Evolutionary conservation across 306 rosid species (phyloP).

Genomic region (Malus sieversii): DNA sequence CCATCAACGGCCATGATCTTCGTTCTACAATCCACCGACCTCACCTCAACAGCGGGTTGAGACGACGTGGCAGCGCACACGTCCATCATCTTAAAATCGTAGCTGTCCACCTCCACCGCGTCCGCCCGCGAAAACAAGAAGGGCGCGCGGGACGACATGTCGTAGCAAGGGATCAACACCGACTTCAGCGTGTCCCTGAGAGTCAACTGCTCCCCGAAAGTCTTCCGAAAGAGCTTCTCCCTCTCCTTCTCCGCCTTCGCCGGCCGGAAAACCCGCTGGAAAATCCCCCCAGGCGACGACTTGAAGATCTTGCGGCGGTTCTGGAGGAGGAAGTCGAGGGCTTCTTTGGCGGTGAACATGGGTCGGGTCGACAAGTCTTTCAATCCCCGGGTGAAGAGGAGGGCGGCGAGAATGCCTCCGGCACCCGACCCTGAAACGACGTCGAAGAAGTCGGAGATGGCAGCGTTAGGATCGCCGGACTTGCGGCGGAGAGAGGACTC

Average conservation of each 20-base stretch:
- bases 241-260: slow-evolving; percentile 26
- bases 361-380: slow-evolving; percentile 39
- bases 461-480: slow-evolving; percentile 50
- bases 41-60: slow-evolving; percentile 30
- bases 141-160: slow-evolving; percentile 77
- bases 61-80: slow-evolving; percentile 73
- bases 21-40: slow-evolving; percentile 61
- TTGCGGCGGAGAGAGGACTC: slow-evolving; percentile 53
- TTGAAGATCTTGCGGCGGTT: slow-evolving; percentile 47
- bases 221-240: slow-evolving; percentile 52
- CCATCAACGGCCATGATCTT: slow-evolving; percentile 77
- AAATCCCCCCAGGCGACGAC: slow-evolving; percentile 22
- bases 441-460: slow-evolving; percentile 58
- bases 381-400: slow-evolving; percentile 57
- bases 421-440: slow-evolving; percentile 79
- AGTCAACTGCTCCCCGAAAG: slow-evolving; percentile 55
- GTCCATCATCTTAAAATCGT: slow-evolving; percentile 82
- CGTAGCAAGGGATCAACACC: slow-evolving; percentile 86
- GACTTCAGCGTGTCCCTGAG: slow-evolving; percentile 80
- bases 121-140: slow-evolving; percentile 95
- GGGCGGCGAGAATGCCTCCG: slow-evolving; percentile 77
- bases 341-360: slow-evolving; percentile 64
- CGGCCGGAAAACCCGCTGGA: slow-evolving; percentile 40
- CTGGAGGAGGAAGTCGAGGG: slow-evolving; percentile 43
- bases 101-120: slow-evolving; percentile 82